Base-by-base conservation (phyloP, 768 basidiomycete genomes). In the Tulasnella sp. region DNA sequence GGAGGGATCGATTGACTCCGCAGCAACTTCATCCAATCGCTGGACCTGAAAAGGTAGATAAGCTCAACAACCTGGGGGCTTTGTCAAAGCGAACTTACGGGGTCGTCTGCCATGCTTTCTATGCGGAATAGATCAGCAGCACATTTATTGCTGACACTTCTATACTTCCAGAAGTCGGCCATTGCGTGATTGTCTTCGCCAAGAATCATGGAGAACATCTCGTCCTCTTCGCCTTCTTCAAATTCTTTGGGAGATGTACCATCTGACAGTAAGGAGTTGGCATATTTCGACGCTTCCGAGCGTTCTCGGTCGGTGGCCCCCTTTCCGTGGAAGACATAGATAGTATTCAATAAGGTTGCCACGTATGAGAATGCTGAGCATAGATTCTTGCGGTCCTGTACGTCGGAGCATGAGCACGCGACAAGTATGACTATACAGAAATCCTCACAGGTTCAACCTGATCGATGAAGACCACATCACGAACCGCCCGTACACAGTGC, bases 291-390 rank as follows among this genome's bases (percentile, higher is more conserved):
- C 0, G 87, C 86, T 4, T 82, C 85, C 29, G 74, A 65, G 59
- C 81, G 78, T 70, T 92, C 89, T 30, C 65, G 63, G 4, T 73
- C 48, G 13, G 74, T 74, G 2, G 88, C 83, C 24, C 89, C 89
- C 54, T 79, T 75, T 3, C 89, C 89, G 68, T 89, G 75, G 89
- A 90, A 92, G 32, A 91, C 80, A 64, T 88, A 90, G 38, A 85
- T 72, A 2, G 80, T 80, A 34, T 80, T 80, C 61, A 91, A 72
- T 48, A 90, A 74, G 2, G 83, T 79, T 34, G 88, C 64, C 65
- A 86, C 89, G 68, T 86, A 90, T 65, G 86, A 88, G 70, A 82
- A 91, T n/a, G 78, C 89, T 9, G 88, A 90, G 68, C 88, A 91
- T 1, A 92, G 72, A 66, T 85, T 87, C 61, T 73, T 78, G 41